Percentiles rank a stretch among this genome's conserved stretches.
These are phyloP conservation scores for Nicotiana otophora DNA, from an alignment of 257 asterid species.

Conservation along the genomic window DNA sequence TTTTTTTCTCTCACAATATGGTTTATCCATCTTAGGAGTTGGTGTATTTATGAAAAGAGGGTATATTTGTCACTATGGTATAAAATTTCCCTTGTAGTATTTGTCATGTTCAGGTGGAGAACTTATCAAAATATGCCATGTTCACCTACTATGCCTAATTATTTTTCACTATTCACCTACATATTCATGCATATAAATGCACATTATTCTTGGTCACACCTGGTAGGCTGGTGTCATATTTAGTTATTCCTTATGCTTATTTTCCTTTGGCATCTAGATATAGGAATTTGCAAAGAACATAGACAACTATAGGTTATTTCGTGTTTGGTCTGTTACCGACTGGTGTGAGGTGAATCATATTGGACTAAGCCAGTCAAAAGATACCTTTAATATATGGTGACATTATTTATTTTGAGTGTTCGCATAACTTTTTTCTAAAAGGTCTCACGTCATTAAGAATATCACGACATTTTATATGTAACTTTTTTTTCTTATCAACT, in stretches of 20 bases:
- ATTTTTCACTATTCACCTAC: background rate
- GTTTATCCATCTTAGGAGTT: background rate
- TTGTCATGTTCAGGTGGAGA: background rate
- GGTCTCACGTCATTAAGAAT: too few species aligned
- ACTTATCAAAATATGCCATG: background rate
- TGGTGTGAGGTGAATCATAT: too few species aligned
- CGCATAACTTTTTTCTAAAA: too few species aligned
- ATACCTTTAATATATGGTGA: too few species aligned
- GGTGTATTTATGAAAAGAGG: background rate
- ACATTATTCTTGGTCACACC: background rate
- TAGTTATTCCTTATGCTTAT: background rate
- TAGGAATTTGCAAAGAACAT: background rate
- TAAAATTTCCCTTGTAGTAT: background rate
- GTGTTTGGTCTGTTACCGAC: background rate
- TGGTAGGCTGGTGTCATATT: background rate
- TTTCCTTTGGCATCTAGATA: background rate
- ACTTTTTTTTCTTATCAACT: too few species aligned
- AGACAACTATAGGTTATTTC: background rate
- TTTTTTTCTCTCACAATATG: background rate
- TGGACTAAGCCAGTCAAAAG: too few species aligned
- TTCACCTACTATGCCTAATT: background rate
- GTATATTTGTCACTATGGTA: background rate
- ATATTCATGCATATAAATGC: background rate
- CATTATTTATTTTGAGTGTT: too few species aligned
- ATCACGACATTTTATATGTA: too few species aligned